Evolutionary conservation across 1,139 yeast species (phyloP).

Genomic region (Hemisphaericaspora lyxosophila): DNA sequence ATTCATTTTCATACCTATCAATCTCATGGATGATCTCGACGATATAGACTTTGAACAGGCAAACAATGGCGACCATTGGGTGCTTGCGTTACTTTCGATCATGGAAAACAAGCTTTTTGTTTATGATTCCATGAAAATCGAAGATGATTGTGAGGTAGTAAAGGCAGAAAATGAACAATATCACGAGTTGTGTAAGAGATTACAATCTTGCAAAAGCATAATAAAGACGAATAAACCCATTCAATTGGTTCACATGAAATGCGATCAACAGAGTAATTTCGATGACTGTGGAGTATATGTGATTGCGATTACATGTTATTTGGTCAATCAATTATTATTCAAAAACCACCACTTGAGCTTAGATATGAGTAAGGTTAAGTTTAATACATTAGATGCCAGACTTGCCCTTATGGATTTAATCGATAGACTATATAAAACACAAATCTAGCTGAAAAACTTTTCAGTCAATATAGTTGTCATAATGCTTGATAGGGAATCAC

Average conservation of each 20-base stretch:
- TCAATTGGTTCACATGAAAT: conserved; percentile 27
- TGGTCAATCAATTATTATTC: conserved; percentile 27
- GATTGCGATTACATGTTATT: conserved; percentile 40
- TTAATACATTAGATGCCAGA: conserved; percentile 34
- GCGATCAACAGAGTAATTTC: conserved; percentile 45
- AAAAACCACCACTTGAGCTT: conserved; percentile 20
- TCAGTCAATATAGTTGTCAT: conserved; percentile 28
- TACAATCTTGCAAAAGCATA: conserved; percentile 23
- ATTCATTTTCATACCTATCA: conserved; percentile 42
- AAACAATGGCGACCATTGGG: conserved; percentile 49
- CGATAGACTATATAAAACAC: conserved; percentile 9
- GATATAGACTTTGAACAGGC: conserved; percentile 29
- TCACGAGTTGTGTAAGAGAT: conserved; percentile 20
- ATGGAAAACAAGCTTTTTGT: conserved; percentile 33
- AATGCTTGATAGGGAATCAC: conserved; percentile 30
- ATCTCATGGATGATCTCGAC: conserved; percentile 35
- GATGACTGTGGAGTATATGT: conserved; percentile 50
- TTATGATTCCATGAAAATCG: conserved; percentile 40
- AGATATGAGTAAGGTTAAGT: conserved; percentile 26
- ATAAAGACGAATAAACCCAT: conserved; percentile 19
- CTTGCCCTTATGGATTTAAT: conserved; percentile 21
- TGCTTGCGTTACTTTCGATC: conserved; percentile 32
- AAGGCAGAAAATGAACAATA: conserved; percentile 10
- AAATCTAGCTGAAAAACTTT: conserved; percentile 20
- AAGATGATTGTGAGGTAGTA: conserved; percentile 15